Conservation (phyloP, 495 filamentous ascomycete species). For the Oleoguttula mirabilis region DNA sequence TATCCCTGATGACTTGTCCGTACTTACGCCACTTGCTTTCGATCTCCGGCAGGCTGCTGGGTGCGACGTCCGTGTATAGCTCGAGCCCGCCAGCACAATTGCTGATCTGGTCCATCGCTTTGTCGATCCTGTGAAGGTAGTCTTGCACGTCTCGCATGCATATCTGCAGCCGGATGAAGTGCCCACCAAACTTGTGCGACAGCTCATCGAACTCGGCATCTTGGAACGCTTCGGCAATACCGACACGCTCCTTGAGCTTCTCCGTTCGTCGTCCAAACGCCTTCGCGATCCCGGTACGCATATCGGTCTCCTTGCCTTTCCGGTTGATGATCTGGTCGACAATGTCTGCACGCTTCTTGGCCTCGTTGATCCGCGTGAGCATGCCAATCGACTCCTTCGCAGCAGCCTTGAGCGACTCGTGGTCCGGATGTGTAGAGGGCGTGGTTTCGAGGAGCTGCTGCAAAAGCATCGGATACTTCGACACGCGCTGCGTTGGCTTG, state of each 20-base stretch:
- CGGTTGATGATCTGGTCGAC: slow-evolving; percentile 75
- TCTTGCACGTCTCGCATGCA: slow-evolving; percentile 80
- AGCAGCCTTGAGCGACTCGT: slow-evolving; percentile 50
- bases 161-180: slow-evolving; percentile 79
- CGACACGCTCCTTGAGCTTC: slow-evolving; percentile 58
- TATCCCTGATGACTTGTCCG: slow-evolving; percentile 66
- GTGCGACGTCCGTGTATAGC: slow-evolving; percentile 44
- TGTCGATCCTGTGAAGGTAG: slow-evolving; percentile 61
- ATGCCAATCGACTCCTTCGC: slow-evolving; percentile 53
- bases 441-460: slow-evolving; percentile 66
- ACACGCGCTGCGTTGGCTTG: slow-evolving; percentile 84
- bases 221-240: slow-evolving; percentile 52
- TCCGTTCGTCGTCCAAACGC: slow-evolving; percentile 78
- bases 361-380: slow-evolving; percentile 75
- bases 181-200: slow-evolving; percentile 68
- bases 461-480: slow-evolving; percentile 83
- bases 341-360: slow-evolving; percentile 81
- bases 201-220: slow-evolving; percentile 68
- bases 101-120: slow-evolving; percentile 60
- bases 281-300: slow-evolving; percentile 66
- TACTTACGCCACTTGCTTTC: slow-evolving; percentile 87
- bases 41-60: slow-evolving; percentile 60
- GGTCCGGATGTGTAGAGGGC: slow-evolving; percentile 70
- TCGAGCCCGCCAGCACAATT: slow-evolving; percentile 61
- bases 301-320: slow-evolving; percentile 84